Evolutionary conservation across 257 asterid species (phyloP).

Genomic region (Solanum neorickii): DNA sequence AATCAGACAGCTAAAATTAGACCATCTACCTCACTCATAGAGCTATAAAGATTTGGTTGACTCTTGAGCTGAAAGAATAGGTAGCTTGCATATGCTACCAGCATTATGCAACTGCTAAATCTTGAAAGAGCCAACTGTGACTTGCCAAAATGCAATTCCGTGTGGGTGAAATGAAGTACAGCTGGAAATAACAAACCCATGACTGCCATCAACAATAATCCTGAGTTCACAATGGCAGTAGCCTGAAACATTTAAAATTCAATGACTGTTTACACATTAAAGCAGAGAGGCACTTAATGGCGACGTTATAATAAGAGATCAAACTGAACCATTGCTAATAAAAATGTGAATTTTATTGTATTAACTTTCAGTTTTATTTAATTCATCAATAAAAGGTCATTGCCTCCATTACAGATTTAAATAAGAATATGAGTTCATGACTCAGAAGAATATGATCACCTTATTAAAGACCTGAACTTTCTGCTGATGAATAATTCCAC

Average conservation of each 20-base stretch:
- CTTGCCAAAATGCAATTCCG: constrained; percentile 76
- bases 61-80: constrained; percentile 88
- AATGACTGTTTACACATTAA: constrained; percentile 13
- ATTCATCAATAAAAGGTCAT: not conserved
- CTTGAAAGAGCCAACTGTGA: constrained; percentile 91
- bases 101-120: constrained; percentile 92
- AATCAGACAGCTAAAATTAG: not conserved
- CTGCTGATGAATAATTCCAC: constrained; percentile 65
- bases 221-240: constrained; percentile 80
- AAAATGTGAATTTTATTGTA: not conserved
- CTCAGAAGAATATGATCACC: constrained; percentile 26
- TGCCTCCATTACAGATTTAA: not conserved
- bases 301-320: not conserved
- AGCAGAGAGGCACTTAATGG: not conserved
- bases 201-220: constrained; percentile 92
- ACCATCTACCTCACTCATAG: constrained; percentile 47
- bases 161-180: constrained; percentile 82
- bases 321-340: not conserved
- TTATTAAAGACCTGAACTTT: constrained; percentile 75
- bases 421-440: not conserved
- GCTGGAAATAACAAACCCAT: constrained; percentile 94
- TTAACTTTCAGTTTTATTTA: not conserved
- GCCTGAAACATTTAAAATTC: constrained; percentile 43
- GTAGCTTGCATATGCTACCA: constrained; percentile 87
- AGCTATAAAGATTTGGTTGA: constrained; percentile 40